A percentile compares a stretch with the other conserved stretches of the same genome.
Evolutionary conservation across 345 rosid species (phyloP).

Genomic region (Anastatica hierochuntica): DNA sequence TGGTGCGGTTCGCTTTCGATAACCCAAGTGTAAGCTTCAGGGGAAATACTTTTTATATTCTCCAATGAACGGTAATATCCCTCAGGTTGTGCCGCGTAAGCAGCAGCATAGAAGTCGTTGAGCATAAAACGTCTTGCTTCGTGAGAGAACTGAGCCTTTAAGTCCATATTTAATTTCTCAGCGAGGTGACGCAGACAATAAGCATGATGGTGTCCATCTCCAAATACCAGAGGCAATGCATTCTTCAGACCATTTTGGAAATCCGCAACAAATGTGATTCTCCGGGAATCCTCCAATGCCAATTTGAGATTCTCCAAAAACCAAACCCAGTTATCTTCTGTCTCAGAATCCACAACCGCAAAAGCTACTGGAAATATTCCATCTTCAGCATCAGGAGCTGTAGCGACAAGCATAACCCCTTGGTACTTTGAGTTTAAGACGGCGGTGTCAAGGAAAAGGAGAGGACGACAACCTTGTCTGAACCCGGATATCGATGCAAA

Average conservation of each 20-base stretch:
- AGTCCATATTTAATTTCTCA: conserved; percentile 58
- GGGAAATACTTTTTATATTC: conserved; percentile 65
- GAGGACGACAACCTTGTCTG: conserved; percentile 81
- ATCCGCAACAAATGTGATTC: conserved; percentile 81
- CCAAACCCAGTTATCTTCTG: conserved; percentile 88
- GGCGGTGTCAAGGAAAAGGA: conserved; percentile 68
- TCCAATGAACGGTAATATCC: conserved; percentile 49
- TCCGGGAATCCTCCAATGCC: conserved; percentile 40
- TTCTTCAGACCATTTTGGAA: conserved; percentile 61
- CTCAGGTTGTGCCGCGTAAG: conserved; percentile 49
- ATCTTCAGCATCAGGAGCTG: conserved; percentile 69
- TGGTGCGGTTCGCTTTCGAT: conserved; percentile 75
- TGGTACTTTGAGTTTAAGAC: conserved; percentile 72
- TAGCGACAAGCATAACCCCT: conserved; percentile 65
- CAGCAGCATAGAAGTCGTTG: conserved; percentile 72
- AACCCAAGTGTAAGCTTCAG: conserved; percentile 76
- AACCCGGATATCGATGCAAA: conserved; percentile 78
- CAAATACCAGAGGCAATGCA: conserved; percentile 56
- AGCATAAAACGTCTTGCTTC: conserved; percentile 85
- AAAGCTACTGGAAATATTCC: conserved; percentile 79
- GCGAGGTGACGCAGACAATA: conserved; percentile 77
- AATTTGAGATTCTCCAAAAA: conserved; percentile 62
- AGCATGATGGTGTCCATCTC: conserved; percentile 56
- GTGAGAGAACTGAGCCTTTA: conserved; percentile 81
- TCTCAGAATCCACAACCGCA: conserved; percentile 72